A percentile compares a stretch with the other conserved stretches of the same genome.
Evolutionary conservation across 805 yeast genomes (phyloP).

Genomic region (Candida bentonensis): DNA sequence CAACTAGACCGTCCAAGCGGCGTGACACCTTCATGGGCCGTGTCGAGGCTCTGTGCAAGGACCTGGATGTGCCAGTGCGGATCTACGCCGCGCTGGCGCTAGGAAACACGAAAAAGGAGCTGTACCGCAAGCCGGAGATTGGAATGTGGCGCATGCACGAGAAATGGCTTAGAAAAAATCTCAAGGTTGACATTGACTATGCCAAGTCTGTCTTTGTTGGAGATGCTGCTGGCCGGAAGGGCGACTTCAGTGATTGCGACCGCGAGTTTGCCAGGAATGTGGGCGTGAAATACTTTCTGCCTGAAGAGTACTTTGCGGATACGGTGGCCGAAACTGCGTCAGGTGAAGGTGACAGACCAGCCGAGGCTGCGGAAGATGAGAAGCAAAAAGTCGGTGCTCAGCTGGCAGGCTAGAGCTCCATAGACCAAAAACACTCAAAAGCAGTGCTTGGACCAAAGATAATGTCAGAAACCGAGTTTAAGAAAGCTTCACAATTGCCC

Average conservation of each 20-base stretch:
- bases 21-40: constrained; percentile 26
- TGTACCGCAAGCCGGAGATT: constrained; percentile 43
- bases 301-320: constrained; percentile 48
- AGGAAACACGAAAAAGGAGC: constrained; percentile 27
- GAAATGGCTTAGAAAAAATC: constrained; percentile 23
- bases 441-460: too few species aligned
- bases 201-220: constrained; percentile 61
- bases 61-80: constrained; percentile 24
- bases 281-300: constrained; percentile 44
- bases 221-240: constrained; percentile 83
- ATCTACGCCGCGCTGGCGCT: constrained; percentile 39
- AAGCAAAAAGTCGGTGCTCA: too few species aligned
- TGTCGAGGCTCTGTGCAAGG: constrained; percentile 15
- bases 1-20: constrained; percentile 29
- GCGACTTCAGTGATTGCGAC: constrained; percentile 76
- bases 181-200: constrained; percentile 24
- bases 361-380: too few species aligned
- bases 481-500: too few species aligned
- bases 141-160: constrained; percentile 63
- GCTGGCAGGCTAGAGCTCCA: too few species aligned
- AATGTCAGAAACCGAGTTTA: too few species aligned
- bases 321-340: too few species aligned
- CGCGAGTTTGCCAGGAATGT: constrained; percentile 46
- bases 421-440: too few species aligned
- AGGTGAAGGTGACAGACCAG: too few species aligned